Conservation (phyloP, 2,329 filamentous ascomycete genomes). For the Venturia effusa region DNA sequence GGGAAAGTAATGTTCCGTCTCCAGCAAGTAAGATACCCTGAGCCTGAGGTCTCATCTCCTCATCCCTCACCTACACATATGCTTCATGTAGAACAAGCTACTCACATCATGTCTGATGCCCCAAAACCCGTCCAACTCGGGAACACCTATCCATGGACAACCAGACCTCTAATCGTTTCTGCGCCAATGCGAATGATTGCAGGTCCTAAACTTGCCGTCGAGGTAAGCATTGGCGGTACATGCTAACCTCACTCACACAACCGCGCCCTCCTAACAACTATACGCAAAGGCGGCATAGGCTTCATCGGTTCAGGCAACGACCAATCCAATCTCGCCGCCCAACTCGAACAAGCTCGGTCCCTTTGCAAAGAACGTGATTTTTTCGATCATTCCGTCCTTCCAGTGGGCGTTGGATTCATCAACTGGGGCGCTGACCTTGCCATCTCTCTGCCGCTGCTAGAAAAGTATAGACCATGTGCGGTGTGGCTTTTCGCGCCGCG, state of each 20-base stretch:
- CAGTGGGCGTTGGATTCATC: constrained; percentile 53
- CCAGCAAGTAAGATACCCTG: too few relatives aligned
- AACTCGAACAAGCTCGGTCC: constrained; percentile 20
- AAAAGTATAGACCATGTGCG: constrained; percentile 43
- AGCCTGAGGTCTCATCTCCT: neutral
- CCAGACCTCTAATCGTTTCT: constrained; percentile 45
- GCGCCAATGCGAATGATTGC: constrained; percentile 61
- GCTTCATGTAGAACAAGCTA: neutral
- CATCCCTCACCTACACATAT: neutral
- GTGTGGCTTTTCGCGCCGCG: constrained; percentile 58
- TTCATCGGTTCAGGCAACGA: constrained; percentile 36
- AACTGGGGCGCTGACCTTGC: constrained; percentile 39
- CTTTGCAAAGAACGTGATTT: constrained; percentile 11
- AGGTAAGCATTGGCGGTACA: constrained; percentile 44
- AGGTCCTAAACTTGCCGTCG: constrained; percentile 44
- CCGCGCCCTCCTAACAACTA: neutral
- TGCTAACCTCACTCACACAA: neutral
- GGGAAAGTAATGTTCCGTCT: neutral
- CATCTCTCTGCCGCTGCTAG: constrained; percentile 39
- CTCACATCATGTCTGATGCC: neutral
- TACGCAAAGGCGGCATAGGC: constrained; percentile 30
- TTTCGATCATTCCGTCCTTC: constrained; percentile 23
- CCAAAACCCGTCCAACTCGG: neutral
- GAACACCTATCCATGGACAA: constrained; percentile 45
- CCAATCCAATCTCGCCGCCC: constrained; percentile 21